phyloP scores from a whole-genome alignment of 2,329 filamentous ascomycete genomes.

The Alternaria longipes region DNA sequence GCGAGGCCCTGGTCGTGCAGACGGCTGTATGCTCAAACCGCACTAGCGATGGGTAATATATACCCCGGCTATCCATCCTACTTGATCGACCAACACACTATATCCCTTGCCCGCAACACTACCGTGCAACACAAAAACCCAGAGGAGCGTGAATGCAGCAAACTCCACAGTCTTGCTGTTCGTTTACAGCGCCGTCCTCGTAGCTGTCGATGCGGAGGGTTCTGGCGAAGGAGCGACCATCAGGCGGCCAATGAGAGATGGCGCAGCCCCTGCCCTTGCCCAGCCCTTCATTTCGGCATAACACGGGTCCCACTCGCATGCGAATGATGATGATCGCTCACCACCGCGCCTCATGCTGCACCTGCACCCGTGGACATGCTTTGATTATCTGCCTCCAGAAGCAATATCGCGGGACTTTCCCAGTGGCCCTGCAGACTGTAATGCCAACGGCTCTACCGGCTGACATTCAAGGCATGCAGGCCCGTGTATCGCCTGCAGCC shows the following conservation, averaged over 20 bases:
- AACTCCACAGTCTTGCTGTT: background rate
- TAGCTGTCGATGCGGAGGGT: background rate
- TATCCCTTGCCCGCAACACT: constrained; percentile 5
- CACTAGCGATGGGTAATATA: constrained; percentile 23
- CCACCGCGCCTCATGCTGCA: constrained; percentile 13
- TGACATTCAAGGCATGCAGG: constrained; percentile 21
- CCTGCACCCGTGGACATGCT: constrained; percentile 14
- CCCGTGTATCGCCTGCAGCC: constrained; percentile 33
- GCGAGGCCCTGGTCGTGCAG: constrained; percentile 25
- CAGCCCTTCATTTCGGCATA: constrained; percentile 28
- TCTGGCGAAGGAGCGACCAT: background rate
- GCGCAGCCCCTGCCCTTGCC: constrained; percentile 22
- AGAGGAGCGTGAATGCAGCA: background rate
- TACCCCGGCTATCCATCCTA: constrained; percentile 8
- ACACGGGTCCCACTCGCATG: constrained; percentile 18
- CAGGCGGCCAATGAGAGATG: constrained; percentile 30
- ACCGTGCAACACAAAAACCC: background rate
- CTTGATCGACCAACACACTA: background rate
- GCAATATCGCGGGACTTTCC: constrained; percentile 13
- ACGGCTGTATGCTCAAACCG: constrained; percentile 32
- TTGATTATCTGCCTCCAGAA: constrained; percentile 23
- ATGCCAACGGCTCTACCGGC: constrained; percentile 12
- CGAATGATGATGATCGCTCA: constrained; percentile 18
- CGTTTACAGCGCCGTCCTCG: background rate
- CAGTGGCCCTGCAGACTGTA: background rate